A percentile compares a stretch with the other conserved stretches of the same genome.
Evolutionary conservation across 208 protist species (phyloP).

Genomic region (Leishmania major): DNA sequence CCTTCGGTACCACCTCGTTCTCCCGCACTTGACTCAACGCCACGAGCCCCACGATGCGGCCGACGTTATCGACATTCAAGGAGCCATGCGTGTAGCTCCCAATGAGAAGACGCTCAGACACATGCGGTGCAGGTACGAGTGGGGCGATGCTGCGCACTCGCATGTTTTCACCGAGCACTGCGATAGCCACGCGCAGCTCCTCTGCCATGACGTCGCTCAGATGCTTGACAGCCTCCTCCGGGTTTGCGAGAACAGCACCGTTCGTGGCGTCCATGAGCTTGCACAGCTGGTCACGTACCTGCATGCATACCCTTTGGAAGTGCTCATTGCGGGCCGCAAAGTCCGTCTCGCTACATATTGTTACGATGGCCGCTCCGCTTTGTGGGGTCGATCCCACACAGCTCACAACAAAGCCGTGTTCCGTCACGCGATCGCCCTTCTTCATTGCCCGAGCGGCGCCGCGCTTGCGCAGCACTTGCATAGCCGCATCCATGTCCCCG

Average conservation of each 20-base stretch:
- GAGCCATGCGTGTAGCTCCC: conserved; percentile 79
- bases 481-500: conserved; percentile 75
- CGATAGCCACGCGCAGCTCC: conserved; percentile 60
- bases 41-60: conserved; percentile 79
- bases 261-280: conserved; percentile 48
- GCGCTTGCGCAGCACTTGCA: conserved; percentile 77
- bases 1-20: conserved; percentile 31
- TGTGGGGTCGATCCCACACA: conserved; percentile 55
- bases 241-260: conserved; percentile 53
- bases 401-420: conserved; percentile 82
- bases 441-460: conserved; percentile 84
- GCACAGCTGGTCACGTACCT: conserved; percentile 37
- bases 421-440: conserved; percentile 78
- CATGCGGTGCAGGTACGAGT: conserved; percentile 49
- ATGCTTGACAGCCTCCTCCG: conserved; percentile 44
- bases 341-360: conserved; percentile 90
- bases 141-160: conserved; percentile 60
- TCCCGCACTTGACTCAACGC: conserved; percentile 56
- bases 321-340: conserved; percentile 87
- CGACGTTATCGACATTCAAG: conserved; percentile 57
- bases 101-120: conserved; percentile 61
- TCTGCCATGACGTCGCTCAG: conserved; percentile 45
- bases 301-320: conserved; percentile 62
- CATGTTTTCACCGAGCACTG: conserved; percentile 87
- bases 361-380: conserved; percentile 68